These are phyloP conservation scores for Kokia cookei DNA, from an alignment of 441 rosid genomes.

Conservation along the genomic window DNA sequence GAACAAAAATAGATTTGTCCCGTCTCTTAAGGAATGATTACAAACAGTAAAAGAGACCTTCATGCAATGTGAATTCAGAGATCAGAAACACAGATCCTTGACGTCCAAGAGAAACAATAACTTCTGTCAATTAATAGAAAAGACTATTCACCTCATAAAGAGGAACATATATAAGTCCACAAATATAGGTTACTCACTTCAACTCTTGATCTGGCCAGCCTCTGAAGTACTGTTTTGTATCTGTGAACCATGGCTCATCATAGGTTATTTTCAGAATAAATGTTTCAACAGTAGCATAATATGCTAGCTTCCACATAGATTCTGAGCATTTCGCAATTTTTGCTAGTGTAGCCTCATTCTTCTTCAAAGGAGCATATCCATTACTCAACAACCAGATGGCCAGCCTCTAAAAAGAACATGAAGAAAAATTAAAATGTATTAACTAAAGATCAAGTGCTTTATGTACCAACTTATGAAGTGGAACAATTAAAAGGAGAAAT, in stretches of 20 bases:
- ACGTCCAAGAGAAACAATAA: not conserved
- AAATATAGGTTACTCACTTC: conserved; percentile 48
- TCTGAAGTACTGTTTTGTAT: conserved; percentile 47
- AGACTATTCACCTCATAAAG: not conserved
- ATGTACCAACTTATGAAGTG: not conserved
- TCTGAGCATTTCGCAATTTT: conserved; percentile 75
- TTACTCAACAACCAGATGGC: conserved; percentile 47
- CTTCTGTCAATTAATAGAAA: not conserved
- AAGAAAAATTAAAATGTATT: not conserved
- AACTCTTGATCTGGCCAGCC: conserved; percentile 95
- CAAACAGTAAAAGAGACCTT: not conserved
- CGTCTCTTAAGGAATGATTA: not conserved
- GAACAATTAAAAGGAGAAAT: not conserved
- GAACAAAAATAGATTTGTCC: not conserved
- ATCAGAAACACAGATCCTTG: not conserved
- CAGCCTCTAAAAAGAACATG: conserved; percentile 41
- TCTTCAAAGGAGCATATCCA: conserved; percentile 34
- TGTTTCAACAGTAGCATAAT: conserved; percentile 58
- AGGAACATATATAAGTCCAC: not conserved
- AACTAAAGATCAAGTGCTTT: conserved; percentile 1
- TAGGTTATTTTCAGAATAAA: conserved; percentile 50
- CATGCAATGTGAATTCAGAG: conserved; percentile 1
- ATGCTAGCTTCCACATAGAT: conserved; percentile 84
- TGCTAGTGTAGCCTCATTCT: conserved; percentile 39
- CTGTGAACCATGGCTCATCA: conserved; percentile 69